A percentile compares a stretch with the other conserved stretches of the same genome.
Conservation (phyloP, 306 rosid genomes). For the Hippophae tibetana region DNA sequence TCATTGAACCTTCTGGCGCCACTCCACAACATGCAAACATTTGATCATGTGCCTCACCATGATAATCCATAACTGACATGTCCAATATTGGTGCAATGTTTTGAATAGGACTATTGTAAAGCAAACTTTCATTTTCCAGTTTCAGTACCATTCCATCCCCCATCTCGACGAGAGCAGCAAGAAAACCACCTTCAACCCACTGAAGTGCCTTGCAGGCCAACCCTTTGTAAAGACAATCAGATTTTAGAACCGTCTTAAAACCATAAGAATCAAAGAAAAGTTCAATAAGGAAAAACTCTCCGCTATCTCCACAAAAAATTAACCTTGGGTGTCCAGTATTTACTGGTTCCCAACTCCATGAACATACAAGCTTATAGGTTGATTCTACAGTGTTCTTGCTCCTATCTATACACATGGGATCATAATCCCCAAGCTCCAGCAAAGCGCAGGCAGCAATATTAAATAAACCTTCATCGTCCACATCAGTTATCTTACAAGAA, state of each 20-base stretch:
- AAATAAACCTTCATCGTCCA: slow-evolving; percentile 73
- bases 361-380: slow-evolving; percentile 51
- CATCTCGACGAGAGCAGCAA: slow-evolving; percentile 81
- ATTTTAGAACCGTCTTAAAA: slow-evolving; percentile 43
- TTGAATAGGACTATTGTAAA: slow-evolving; percentile 60
- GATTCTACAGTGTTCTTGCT: slow-evolving; percentile 43
- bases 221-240: slow-evolving; percentile 85
- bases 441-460: slow-evolving; percentile 90
- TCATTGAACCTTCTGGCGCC: slow-evolving; percentile 83
- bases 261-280: slow-evolving; percentile 48
- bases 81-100: slow-evolving; percentile 82
- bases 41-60: slow-evolving; percentile 84
- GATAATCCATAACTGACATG: slow-evolving; percentile 69
- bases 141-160: slow-evolving; percentile 88
- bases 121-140: slow-evolving; percentile 62
- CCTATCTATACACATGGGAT: slow-evolving; percentile 91
- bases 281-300: slow-evolving; percentile 80
- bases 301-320: slow-evolving; percentile 67
- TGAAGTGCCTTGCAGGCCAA: slow-evolving; percentile 61
- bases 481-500: slow-evolving; percentile 62
- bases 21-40: slow-evolving; percentile 93
- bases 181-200: slow-evolving; percentile 84
- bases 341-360: slow-evolving; percentile 93
- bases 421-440: slow-evolving; percentile 72
- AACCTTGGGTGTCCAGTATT: slow-evolving; percentile 45